Evolutionary conservation across 1,284 basidiomycete species (phyloP).

Genomic region (Prillingera fragicola): DNA sequence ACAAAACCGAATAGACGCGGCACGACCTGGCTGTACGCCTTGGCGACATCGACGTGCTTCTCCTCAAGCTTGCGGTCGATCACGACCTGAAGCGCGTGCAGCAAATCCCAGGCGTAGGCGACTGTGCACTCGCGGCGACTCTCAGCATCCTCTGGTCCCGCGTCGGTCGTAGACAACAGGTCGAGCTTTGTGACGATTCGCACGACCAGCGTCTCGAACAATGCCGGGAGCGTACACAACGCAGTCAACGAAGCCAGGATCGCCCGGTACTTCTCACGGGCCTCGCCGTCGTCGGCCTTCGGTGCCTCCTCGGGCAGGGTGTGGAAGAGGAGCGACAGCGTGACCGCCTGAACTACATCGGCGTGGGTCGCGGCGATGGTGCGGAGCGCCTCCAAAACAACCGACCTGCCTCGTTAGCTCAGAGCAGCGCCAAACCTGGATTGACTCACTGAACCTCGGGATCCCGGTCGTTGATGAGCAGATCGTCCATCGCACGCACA

Average conservation of each 20-base stretch:
- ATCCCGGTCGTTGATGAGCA: constrained; percentile 56
- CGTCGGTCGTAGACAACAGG: constrained; percentile 46
- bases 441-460: constrained; percentile 52
- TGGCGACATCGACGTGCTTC: constrained; percentile 64
- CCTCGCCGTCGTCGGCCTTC: constrained; percentile 53
- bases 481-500: constrained; percentile 67
- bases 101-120: constrained; percentile 77
- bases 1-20: constrained; percentile 67
- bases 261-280: constrained; percentile 62
- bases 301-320: constrained; percentile 66
- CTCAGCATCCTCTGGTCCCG: constrained; percentile 14
- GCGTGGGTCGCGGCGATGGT: constrained; percentile 61
- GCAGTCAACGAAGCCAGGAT: constrained; percentile 66
- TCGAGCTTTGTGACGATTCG: constrained; percentile 76
- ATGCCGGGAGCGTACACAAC: constrained; percentile 66
- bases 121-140: constrained; percentile 55
- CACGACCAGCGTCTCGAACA: constrained; percentile 80
- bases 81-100: constrained; percentile 62
- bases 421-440: too few species aligned
- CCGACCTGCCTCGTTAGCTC: constrained; percentile 52
- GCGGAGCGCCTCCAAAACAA: constrained; percentile 63
- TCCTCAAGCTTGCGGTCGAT: constrained; percentile 61
- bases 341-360: constrained; percentile 66
- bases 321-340: constrained; percentile 71
- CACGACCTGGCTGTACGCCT: constrained; percentile 69